A percentile compares a stretch with the other conserved stretches of the same genome.
Evolutionary conservation across 805 yeast genomes (phyloP).

Genomic region (Pichia gijzeniarum): DNA sequence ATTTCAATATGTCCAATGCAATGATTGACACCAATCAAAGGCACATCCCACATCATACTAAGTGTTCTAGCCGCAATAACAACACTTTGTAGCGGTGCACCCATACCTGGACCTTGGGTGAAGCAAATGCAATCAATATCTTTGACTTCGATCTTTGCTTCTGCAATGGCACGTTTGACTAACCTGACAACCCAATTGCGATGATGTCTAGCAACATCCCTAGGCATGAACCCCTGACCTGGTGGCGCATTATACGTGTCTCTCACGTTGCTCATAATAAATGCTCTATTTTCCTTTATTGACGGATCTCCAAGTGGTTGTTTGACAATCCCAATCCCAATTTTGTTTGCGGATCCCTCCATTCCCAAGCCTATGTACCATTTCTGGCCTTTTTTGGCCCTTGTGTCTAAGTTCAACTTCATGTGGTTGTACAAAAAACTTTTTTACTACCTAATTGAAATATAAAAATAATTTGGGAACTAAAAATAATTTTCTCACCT

Average conservation of each 20-base stretch:
- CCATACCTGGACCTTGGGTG: constrained; percentile 99
- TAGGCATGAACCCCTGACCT: constrained; percentile 94
- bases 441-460: not conserved
- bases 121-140: constrained; percentile 81
- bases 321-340: constrained; percentile 87
- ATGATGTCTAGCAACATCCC: constrained; percentile 96
- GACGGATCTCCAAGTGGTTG: constrained; percentile 56
- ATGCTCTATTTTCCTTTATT: constrained; percentile 52
- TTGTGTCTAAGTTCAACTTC: constrained; percentile 34
- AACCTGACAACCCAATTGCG: constrained; percentile 88
- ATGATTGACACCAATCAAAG: constrained; percentile 92
- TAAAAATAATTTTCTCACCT: not conserved
- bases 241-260: constrained; percentile 96
- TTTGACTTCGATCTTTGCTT: constrained; percentile 42
- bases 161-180: constrained; percentile 57
- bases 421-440: not conserved
- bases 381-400: constrained; percentile 34
- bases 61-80: constrained; percentile 89
- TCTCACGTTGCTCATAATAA: constrained; percentile 78
- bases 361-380: constrained; percentile 77
- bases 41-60: constrained; percentile 71
- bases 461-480: no score
- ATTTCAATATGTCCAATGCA: constrained; percentile 98
- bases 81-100: constrained; percentile 93
- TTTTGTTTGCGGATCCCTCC: constrained; percentile 95